Evolutionary conservation across 106 monocot genomes (phyloP).

Genomic region (Narthecium ossifragum): DNA sequence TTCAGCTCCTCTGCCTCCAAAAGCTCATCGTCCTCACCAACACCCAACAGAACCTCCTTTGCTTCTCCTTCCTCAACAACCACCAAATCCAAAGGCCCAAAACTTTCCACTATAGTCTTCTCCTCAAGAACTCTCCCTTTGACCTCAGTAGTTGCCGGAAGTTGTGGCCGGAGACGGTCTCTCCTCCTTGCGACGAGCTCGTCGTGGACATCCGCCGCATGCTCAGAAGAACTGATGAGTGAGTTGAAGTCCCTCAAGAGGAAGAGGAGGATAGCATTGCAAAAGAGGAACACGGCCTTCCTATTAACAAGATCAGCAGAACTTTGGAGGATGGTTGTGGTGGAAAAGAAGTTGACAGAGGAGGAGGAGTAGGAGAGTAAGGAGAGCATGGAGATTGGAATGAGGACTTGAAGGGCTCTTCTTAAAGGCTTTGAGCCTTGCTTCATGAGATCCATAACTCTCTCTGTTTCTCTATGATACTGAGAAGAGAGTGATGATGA

Average conservation of each 20-base stretch:
- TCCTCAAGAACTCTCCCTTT: neutral
- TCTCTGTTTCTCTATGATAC: too few species aligned
- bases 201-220: neutral
- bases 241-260: conserved; percentile 38
- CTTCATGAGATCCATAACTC: neutral
- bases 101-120: neutral
- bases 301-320: conserved; percentile 12
- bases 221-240: conserved; percentile 3
- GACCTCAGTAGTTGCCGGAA: neutral
- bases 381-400: conserved; percentile 4
- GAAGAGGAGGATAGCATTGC: conserved; percentile 54
- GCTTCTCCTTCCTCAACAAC: neutral
- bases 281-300: conserved; percentile 36
- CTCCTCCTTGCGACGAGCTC: neutral
- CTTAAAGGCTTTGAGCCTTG: neutral
- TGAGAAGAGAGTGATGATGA: too few species aligned
- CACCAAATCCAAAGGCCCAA: conserved; percentile 10
- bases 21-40: conserved; percentile 13
- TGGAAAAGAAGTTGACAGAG: neutral
- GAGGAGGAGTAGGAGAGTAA: conserved; percentile 1
- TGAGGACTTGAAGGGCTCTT: conserved; percentile 2
- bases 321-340: neutral
- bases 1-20: conserved; percentile 34
- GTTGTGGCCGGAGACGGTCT: neutral
- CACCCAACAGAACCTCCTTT: neutral